Percentiles rank a stretch among this genome's conserved stretches.
Evolutionary conservation across 2,329 filamentous ascomycete species (phyloP).

Genomic region (Pseudocercospora macadamiae): DNA sequence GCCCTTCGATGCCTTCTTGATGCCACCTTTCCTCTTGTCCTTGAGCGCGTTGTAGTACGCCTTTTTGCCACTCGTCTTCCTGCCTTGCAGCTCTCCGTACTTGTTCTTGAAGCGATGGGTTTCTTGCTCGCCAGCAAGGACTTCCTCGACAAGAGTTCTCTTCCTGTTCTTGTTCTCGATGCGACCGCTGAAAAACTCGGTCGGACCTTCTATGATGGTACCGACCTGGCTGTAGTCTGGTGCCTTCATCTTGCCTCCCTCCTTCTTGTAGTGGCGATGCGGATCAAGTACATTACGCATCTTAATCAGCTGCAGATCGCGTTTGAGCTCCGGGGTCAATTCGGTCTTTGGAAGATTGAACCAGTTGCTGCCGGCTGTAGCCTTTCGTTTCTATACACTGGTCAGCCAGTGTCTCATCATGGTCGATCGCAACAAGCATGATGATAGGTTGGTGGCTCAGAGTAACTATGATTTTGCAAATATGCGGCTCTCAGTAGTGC

Average conservation of each 20-base stretch:
- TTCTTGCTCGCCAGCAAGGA: slow-evolving; percentile 68
- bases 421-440: slow-evolving; percentile 9
- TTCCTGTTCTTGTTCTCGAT: slow-evolving; percentile 87
- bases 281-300: slow-evolving; percentile 89
- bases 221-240: slow-evolving; percentile 89
- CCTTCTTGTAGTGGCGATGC: slow-evolving; percentile 90
- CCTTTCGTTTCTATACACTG: slow-evolving; percentile 56
- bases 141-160: slow-evolving; percentile 82
- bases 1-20: slow-evolving; percentile 38
- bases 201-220: slow-evolving; percentile 83
- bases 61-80: slow-evolving; percentile 87
- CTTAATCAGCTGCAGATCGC: slow-evolving; percentile 84
- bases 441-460: slow-evolving; percentile 53
- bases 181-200: slow-evolving; percentile 80
- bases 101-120: slow-evolving; percentile 80
- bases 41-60: slow-evolving; percentile 82
- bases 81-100: slow-evolving; percentile 80
- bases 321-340: slow-evolving; percentile 80
- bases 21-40: slow-evolving; percentile 52
- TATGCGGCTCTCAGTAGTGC: slow-evolving; percentile 66
- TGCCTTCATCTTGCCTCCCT: slow-evolving; percentile 67
- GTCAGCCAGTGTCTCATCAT: slow-evolving; percentile 30
- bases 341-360: slow-evolving; percentile 84
- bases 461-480: slow-evolving; percentile 71
- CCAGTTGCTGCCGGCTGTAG: slow-evolving; percentile 79